phyloP scores from a whole-genome alignment of 371 early-diverging fungal species.

The Mortierella sp. region DNA sequence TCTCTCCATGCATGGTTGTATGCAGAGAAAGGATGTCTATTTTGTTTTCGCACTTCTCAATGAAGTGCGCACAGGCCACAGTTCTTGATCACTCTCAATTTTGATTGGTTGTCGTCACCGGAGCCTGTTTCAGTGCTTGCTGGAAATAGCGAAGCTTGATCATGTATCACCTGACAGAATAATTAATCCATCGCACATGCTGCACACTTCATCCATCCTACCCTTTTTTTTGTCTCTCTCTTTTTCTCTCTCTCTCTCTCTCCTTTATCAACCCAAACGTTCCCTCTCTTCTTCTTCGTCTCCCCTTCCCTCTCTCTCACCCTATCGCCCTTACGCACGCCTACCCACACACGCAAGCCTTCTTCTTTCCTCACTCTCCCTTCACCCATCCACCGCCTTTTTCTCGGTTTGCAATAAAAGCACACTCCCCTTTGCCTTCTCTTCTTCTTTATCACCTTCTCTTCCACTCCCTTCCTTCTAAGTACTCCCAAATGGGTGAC shows the following conservation, averaged over 20 bases:
- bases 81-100: background rate
- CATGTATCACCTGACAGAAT: background rate
- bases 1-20: background rate
- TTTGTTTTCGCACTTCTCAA: too few relatives aligned
- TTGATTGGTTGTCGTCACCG: background rate
- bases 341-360: background rate
- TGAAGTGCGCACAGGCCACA: conserved; percentile 4
- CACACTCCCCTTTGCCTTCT: background rate
- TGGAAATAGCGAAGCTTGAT: background rate
- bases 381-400: background rate
- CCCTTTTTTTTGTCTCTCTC: background rate
- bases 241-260: background rate
- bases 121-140: background rate
- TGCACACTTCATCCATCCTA: background rate
- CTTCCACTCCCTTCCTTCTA: conserved; percentile 7
- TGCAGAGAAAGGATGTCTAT: background rate
- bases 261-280: too few relatives aligned
- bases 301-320: background rate
- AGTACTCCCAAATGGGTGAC: conserved; percentile 47
- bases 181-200: background rate
- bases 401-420: too few relatives aligned
- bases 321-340: background rate
- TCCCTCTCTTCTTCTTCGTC: conserved; percentile 4
- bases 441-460: conserved; percentile 1
- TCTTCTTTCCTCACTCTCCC: background rate